Evolutionary conservation across 2,329 filamentous ascomycete species (phyloP), one percentile per base, ranked within the genome.

Genomic region (Delphinella strobiligena): DNA sequence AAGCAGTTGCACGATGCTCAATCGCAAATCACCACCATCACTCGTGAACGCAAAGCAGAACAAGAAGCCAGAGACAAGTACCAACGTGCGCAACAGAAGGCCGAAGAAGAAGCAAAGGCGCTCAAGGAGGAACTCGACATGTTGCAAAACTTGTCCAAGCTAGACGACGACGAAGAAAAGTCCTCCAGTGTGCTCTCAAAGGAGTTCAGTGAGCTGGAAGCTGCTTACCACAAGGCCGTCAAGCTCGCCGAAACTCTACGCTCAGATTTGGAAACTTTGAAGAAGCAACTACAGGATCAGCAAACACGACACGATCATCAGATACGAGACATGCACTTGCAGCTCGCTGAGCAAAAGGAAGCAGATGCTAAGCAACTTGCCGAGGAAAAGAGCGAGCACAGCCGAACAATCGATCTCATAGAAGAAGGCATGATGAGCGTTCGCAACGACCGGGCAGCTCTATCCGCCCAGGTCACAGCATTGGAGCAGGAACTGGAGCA

Each of bases 91-190:
- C 16, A 24, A 4, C 15, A 14, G 12, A 37, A 19, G 18, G 48
- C 50, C 9, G 49, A 49, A 19, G 49, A 51, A 34, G 37, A 40
- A 22, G 45, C 43, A 2, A 35, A 33, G n/a, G 32, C 41, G 8
- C 42, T 49, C 15, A 44, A 46, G 10, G 43, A 55, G 29, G 51
- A 53, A 24, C 41, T 52, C 3, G 49, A 55, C 9, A 41, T 47
- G 24, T 42, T 48, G 11, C 47, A 45, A 4, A 43, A 47, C 1
- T 36, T 39, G 4, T n/a, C 24, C 8, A 36, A 32, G 9, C 29
- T 35, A 4, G 16, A 15, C 14, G 34, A 36, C 12, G n/a, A 19
- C 33, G 31, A 19, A 22, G 30, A 19, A 31, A 11, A 2, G 4
- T 2, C 8, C 27, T 9, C n/a, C 15, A 16, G 14, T 18, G 19